Evolutionary conservation across 495 filamentous ascomycete species (phyloP), one percentile per base, ranked within the genome.

Genomic region (Sabuloglossum arenarium): DNA sequence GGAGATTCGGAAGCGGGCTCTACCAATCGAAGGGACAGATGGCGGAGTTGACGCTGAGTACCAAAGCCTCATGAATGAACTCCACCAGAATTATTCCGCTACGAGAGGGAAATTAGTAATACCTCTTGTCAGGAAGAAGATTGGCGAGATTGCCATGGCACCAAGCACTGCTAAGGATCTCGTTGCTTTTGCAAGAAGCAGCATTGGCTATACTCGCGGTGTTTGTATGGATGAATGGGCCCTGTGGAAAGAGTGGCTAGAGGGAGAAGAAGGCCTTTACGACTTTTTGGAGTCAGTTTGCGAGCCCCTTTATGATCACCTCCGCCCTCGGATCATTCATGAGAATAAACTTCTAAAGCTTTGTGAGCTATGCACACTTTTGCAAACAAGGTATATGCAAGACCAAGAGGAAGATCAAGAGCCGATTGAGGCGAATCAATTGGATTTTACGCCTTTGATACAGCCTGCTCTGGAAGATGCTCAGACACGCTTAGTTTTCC

Each of bases 311-410:
- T 84, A 84, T 60, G 83, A 87, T 57, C 72, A 84, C 60, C 70
- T 87, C 24, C 73, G 79, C 31, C 83, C 83, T 8, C 70, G 76
- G 30, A 84, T 79, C 24, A 82, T 85, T 45, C 81, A 82, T 59
- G 83, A 86, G 63, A 80, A 73, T 21, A 77, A 70, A 77, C 71
- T 84, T 60, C 61, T 87, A 70, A 78, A 84, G 69, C 75, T 90
- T 3, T 94, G 87, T 67, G 84, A 86, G 61, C 69, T 95, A 0
- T 82, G 87, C 56, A 82, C 81, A 9, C 74, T 89, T 65, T 70
- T 95, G 11, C 86, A 89, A 60, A 85, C 85, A n/a, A 79, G 83
- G 43, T 94, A 94, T 59, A 74, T 89, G 61, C 71, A 82, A 24
- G 79, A 84, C 46, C 74, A 76, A 37, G 83, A 84, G 45, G 88